A percentile compares a stretch with the other conserved stretches of the same genome.
Conservation (phyloP, 169 alveolate genomes). For the Nephromyces sp. region DNA sequence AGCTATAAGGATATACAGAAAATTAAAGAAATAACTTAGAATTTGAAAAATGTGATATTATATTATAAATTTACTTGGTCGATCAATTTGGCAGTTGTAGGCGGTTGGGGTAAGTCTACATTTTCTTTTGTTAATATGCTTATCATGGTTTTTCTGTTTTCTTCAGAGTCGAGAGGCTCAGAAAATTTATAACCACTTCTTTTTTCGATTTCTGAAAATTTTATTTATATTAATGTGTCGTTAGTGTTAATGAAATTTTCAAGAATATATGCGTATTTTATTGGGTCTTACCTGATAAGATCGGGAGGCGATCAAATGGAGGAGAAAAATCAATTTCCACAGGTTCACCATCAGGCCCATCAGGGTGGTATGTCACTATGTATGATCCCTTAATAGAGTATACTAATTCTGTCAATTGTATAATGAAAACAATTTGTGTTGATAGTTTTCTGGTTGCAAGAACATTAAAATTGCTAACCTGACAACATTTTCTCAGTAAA, state of each 20-base stretch:
- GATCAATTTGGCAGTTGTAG: conserved; percentile 75
- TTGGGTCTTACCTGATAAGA: too few relatives aligned
- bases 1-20: conserved; percentile 14
- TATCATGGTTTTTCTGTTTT: conserved; percentile 43
- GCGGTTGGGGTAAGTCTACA: conserved; percentile 70
- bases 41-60: conserved; percentile 32
- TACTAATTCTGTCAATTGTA: conserved; percentile 41
- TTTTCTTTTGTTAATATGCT: conserved; percentile 57
- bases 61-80: too few relatives aligned
- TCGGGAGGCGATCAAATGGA: too few relatives aligned
- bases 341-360: conserved; percentile 79
- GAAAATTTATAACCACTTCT: too few relatives aligned
- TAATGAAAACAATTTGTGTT: not conserved
- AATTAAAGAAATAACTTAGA: not conserved
- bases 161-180: conserved; percentile 41
- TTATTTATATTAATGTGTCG: conserved; percentile 28
- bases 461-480: conserved; percentile 23
- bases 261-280: conserved; percentile 76
- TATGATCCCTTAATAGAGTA: conserved; percentile 78
- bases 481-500: conserved; percentile 91
- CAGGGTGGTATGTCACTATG: conserved; percentile 87
- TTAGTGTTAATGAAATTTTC: conserved; percentile 65
- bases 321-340: conserved; percentile 93
- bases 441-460: not conserved
- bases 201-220: too few relatives aligned